Evolutionary conservation across 345 rosid genomes (phyloP), one percentile per base, ranked within the genome.

Genomic region (Eucalyptus guilfoylei): DNA sequence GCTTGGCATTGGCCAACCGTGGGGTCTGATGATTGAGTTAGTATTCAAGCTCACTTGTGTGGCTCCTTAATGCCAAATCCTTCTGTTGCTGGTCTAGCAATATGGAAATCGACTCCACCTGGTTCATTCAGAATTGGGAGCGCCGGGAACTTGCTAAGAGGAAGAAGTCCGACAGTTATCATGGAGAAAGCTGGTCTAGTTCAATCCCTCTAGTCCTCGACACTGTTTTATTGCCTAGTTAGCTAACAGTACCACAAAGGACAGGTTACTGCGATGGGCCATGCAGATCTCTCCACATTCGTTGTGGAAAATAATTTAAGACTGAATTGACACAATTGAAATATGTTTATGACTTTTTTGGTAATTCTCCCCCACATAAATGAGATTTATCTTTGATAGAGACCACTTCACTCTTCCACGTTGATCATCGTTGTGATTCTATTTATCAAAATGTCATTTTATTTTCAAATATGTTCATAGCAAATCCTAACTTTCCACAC

Each of bases 301-400:
- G 26, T n/a, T n/a, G n/a, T n/a, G 13, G 1, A 10, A 55, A 55
- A 49, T 12, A 28, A 60, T 3, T 50, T 50, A 50, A 50, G 8
- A 50, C 21, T 50, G 2, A 49, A 50, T 50, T 0, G 4, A 0
- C 21, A 50, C 21, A 50, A 50, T 16, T 50, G 0, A 16, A 50
- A 50, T 16, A 50, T 50, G 0, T 50, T 50, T 50, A 16, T 50
- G 4, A 16, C 21, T 50, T 50, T 16, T 50, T 50, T 16, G 54
- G 54, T 50, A 50, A 16, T 50, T 50, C 4, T 50, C 54, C 2
- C 0, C 54, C n/a, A 11, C 0, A 58, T 52, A 58, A 14, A 24
- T 26, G 14, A 58, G 64, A 58, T 26, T 24, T 11, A 58, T 14
- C 64, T 58, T 24, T 1, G n/a, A 26, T 58, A 11, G 60, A 54